These are phyloP conservation scores for Teratosphaeria gauchensis DNA, from an alignment of 2,329 filamentous ascomycete species.

Conservation along the genomic window DNA sequence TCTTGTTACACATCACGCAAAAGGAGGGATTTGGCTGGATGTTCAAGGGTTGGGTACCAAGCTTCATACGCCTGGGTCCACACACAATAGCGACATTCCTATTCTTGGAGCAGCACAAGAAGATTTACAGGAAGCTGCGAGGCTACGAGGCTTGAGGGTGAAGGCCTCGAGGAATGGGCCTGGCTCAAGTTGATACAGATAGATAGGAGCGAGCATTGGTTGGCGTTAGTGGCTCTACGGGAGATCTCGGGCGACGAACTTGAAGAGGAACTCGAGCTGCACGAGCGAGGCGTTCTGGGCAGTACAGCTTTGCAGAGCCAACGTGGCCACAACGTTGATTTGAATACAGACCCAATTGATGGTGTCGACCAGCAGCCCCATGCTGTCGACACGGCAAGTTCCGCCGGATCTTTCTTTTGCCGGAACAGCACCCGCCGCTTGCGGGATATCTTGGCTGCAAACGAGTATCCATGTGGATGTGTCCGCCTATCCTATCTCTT, in stretches of 20 bases:
- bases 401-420: not conserved
- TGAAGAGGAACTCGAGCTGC: not conserved
- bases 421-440: not conserved
- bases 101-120: slow-evolving; percentile 80
- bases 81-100: slow-evolving; percentile 84
- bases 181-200: not conserved
- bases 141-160: slow-evolving; percentile 2
- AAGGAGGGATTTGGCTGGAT: slow-evolving; percentile 70
- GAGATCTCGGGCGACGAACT: not conserved
- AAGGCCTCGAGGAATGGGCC: not conserved
- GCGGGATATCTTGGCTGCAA: not conserved
- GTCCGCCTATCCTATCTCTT: not conserved
- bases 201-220: not conserved
- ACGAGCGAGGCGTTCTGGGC: not conserved
- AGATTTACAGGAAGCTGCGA: slow-evolving; percentile 50
- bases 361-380: not conserved
- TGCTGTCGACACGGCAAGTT: not conserved
- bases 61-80: slow-evolving; percentile 55
- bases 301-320: not conserved
- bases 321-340: not conserved
- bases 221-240: not conserved
- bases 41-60: slow-evolving; percentile 86
- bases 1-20: slow-evolving; percentile 58
- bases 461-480: not conserved
- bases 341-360: not conserved